Conservation (phyloP, 1,284 basidiomycete genomes). For the Leccinum insigne region DNA sequence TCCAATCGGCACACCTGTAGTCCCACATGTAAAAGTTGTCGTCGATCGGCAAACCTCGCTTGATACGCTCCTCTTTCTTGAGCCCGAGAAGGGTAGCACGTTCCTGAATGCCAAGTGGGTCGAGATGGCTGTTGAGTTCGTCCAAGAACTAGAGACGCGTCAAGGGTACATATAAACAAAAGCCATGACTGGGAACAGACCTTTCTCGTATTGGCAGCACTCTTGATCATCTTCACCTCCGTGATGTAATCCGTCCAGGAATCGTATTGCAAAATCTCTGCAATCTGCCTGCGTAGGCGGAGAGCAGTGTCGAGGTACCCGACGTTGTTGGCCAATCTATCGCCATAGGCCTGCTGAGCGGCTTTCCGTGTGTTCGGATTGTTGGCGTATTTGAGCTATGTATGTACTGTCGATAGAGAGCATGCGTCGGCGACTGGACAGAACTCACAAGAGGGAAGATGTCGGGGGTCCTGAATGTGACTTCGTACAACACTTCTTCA, state of each 20-base stretch:
- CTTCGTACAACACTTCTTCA: slow-evolving; percentile 53
- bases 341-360: slow-evolving; percentile 68
- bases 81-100: slow-evolving; percentile 63
- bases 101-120: slow-evolving; percentile 70
- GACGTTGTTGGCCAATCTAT: slow-evolving; percentile 65
- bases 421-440: not conserved
- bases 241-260: slow-evolving; percentile 83
- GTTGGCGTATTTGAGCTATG: slow-evolving; percentile 75
- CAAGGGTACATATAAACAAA: not conserved
- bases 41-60: slow-evolving; percentile 43
- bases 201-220: slow-evolving; percentile 46
- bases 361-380: slow-evolving; percentile 65
- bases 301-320: slow-evolving; percentile 67
- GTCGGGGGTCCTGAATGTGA: slow-evolving; percentile 58
- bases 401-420: not conserved
- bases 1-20: not conserved
- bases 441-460: slow-evolving; percentile 70
- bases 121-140: slow-evolving; percentile 73
- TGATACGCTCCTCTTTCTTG: slow-evolving; percentile 69
- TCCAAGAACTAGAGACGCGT: slow-evolving; percentile 54
- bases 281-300: slow-evolving; percentile 67
- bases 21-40: not conserved
- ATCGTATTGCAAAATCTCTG: slow-evolving; percentile 66
- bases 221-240: slow-evolving; percentile 84
- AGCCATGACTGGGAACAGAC: slow-evolving; percentile 35